phyloP scores from a whole-genome alignment of 345 rosid species.

The Hibiscus syriacus region DNA sequence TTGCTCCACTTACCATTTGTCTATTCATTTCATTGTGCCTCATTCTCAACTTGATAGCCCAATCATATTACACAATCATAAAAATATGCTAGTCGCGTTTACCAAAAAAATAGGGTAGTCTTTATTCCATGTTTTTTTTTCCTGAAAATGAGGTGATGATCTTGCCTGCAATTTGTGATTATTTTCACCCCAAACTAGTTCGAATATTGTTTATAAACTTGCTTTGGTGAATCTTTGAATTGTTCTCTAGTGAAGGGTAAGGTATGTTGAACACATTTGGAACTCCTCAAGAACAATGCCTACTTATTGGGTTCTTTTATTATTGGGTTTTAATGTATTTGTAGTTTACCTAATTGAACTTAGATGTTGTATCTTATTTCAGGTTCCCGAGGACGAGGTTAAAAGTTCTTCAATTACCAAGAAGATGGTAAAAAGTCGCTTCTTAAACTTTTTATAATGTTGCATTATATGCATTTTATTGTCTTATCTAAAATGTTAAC shows the following conservation, averaged over 20 bases:
- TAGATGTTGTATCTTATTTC: slow-evolving; percentile 19
- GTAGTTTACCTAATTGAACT: background rate
- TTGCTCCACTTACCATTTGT: slow-evolving; percentile 1
- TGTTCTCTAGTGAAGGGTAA: background rate
- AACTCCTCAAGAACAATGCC: background rate
- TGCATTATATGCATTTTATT: too few species aligned
- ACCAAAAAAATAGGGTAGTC: too few species aligned
- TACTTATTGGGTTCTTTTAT: background rate
- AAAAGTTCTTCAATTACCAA: slow-evolving; percentile 43
- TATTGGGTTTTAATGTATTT: background rate
- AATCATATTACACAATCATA: too few species aligned
- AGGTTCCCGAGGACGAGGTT: slow-evolving; percentile 30
- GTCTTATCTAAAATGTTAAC: too few species aligned
- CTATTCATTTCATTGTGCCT: background rate
- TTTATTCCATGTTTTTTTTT: too few species aligned
- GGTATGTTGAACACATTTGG: background rate
- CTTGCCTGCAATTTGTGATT: too few species aligned
- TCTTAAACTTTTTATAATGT: background rate
- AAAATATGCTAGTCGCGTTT: background rate
- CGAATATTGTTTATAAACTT: background rate
- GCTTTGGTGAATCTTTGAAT: background rate
- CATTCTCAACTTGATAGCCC: too few species aligned
- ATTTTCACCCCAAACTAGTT: background rate
- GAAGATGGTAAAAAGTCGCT: slow-evolving; percentile 45
- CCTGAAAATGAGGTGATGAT: too few species aligned